Evolutionary conservation across 352 stramenopile species (phyloP).

Genomic region (Globisporangium barbulae): DNA sequence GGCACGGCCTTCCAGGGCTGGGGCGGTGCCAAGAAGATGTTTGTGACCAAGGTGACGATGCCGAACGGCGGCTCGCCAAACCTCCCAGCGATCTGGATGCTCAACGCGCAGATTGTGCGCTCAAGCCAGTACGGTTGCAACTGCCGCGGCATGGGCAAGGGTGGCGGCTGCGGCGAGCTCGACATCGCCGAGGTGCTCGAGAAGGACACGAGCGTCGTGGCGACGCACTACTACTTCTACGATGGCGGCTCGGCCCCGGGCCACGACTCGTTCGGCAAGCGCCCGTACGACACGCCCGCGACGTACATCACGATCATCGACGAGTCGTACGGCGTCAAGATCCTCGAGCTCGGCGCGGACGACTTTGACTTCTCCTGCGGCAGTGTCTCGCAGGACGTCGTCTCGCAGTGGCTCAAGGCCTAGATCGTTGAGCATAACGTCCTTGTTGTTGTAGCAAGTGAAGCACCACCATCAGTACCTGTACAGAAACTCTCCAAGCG

Average conservation of each 20-base stretch:
- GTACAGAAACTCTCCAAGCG: not conserved
- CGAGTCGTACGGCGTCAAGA: slow-evolving; percentile 60
- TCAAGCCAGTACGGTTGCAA: slow-evolving; percentile 82
- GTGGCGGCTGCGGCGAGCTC: slow-evolving; percentile 70
- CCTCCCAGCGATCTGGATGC: slow-evolving; percentile 73
- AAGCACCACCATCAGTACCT: not conserved
- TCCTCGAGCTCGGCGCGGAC: slow-evolving; percentile 48
- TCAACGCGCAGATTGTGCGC: slow-evolving; percentile 66
- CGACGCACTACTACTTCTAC: slow-evolving; percentile 85
- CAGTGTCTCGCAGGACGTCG: slow-evolving; percentile 47
- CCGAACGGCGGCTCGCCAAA: slow-evolving; percentile 34
- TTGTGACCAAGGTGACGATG: slow-evolving; percentile 70
- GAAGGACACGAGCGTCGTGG: slow-evolving; percentile 53
- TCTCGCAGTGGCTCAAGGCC: slow-evolving; percentile 52
- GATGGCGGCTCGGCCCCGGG: slow-evolving; percentile 47
- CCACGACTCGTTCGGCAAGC: slow-evolving; percentile 59
- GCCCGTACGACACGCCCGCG: slow-evolving; percentile 36
- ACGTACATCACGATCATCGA: slow-evolving; percentile 80
- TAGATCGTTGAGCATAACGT: slow-evolving; percentile 14
- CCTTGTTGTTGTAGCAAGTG: not conserved
- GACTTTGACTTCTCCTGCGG: slow-evolving; percentile 63
- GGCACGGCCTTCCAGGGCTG: slow-evolving; percentile 63
- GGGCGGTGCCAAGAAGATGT: slow-evolving; percentile 77
- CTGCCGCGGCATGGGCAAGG: slow-evolving; percentile 62
- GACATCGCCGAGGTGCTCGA: slow-evolving; percentile 74